Evolutionary conservation across 1,284 basidiomycete genomes (phyloP).

Genomic region (Fomitopsis pinicola): DNA sequence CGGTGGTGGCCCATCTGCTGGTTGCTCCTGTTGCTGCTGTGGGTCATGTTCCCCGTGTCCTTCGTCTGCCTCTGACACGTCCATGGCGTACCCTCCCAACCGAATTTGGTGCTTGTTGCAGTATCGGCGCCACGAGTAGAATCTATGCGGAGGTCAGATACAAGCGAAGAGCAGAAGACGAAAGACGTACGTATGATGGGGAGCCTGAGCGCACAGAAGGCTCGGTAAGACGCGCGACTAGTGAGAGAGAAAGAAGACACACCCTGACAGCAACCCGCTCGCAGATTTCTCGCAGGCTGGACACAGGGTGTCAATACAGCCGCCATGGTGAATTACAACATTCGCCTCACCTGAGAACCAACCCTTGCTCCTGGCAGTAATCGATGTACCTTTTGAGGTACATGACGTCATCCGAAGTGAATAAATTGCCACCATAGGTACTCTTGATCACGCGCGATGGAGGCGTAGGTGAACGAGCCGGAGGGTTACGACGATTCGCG

Average conservation of each 20-base stretch:
- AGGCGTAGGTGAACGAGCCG: slow-evolving; percentile 75
- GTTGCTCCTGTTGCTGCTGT: slow-evolving; percentile 12
- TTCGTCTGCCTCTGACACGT: slow-evolving; percentile 34
- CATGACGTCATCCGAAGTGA: slow-evolving; percentile 72
- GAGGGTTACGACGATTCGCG: slow-evolving; percentile 54
- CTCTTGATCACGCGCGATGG: slow-evolving; percentile 79
- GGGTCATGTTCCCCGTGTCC: slow-evolving; percentile 4
- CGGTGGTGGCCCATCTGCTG: slow-evolving; percentile 12
- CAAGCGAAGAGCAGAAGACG: not conserved
- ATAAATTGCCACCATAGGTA: slow-evolving; percentile 79
- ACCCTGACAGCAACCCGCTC: slow-evolving; percentile 79
- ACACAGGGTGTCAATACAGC: not conserved
- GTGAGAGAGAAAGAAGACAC: slow-evolving; percentile 1
- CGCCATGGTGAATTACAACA: not conserved
- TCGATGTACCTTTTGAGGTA: slow-evolving; percentile 83
- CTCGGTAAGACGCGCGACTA: not conserved
- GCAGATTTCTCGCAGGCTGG: slow-evolving; percentile 74
- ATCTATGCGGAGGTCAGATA: slow-evolving; percentile 37
- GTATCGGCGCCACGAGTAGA: slow-evolving; percentile 83
- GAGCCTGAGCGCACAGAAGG: slow-evolving; percentile 45
- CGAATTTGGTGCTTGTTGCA: slow-evolving; percentile 86
- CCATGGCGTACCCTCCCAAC: slow-evolving; percentile 77
- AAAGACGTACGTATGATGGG: slow-evolving; percentile 65
- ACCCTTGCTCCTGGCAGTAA: slow-evolving; percentile 78
- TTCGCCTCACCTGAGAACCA: slow-evolving; percentile 60